These are phyloP conservation scores for Ophiocordyceps sinensis DNA, from an alignment of 2,329 filamentous ascomycete species.

Conservation along the genomic window DNA sequence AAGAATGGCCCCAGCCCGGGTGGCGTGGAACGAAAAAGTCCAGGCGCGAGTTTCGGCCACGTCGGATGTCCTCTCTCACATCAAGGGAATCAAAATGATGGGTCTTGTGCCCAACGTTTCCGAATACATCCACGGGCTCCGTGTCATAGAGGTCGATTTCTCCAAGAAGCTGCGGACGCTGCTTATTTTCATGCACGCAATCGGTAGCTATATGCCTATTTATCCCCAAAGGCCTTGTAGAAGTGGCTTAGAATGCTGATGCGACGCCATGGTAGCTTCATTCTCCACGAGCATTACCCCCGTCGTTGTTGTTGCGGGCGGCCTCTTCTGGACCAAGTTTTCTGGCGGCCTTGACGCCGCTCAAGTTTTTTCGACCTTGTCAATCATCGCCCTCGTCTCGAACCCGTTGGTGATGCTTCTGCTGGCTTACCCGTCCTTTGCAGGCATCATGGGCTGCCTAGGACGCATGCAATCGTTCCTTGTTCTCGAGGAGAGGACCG, in stretches of 20 bases:
- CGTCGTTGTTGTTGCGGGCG: constrained; percentile 4
- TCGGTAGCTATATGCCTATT: constrained; percentile 1
- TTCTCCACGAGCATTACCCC: constrained; percentile 3
- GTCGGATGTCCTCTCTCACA: constrained; percentile 13
- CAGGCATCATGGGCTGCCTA: constrained; percentile 4
- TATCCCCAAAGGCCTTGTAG: not conserved
- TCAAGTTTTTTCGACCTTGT: constrained; percentile 4
- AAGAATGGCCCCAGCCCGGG: constrained; percentile 26
- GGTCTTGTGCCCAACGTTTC: constrained; percentile 10
- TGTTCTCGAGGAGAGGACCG: not conserved
- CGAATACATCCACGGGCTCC: constrained; percentile 3
- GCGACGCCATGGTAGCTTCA: not conserved
- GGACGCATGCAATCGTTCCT: constrained; percentile 5
- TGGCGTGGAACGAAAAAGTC: constrained; percentile 14
- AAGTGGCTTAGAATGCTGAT: not conserved
- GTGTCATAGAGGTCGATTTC: constrained; percentile 5
- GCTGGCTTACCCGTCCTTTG: constrained; percentile 2
- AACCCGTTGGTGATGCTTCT: constrained; percentile 2
- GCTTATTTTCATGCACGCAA: constrained; percentile 1
- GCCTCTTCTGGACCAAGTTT: constrained; percentile 5
- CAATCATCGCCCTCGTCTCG: constrained; percentile 4
- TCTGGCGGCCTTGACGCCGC: not conserved
- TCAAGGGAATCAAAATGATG: constrained; percentile 22
- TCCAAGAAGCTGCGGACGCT: constrained; percentile 3
- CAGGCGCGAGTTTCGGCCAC: constrained; percentile 16